A percentile compares a stretch with the other conserved stretches of the same genome.
phyloP scores from a whole-genome alignment of 2,329 filamentous ascomycete genomes.

The Sclerotinia trifoliorum region DNA sequence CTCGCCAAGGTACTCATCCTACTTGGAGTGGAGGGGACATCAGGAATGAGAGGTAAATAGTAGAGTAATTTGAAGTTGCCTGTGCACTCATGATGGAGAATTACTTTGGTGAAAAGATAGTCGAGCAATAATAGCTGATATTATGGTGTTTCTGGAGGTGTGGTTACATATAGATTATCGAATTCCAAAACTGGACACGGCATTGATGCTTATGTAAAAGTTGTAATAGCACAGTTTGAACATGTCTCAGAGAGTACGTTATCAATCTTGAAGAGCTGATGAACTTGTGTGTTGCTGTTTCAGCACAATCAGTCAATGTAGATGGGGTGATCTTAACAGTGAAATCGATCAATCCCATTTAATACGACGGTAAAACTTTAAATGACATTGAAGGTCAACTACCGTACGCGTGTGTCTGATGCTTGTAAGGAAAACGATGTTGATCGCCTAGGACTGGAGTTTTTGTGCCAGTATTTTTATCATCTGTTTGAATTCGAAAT shows the following conservation, averaged over 20 bases:
- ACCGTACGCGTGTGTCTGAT: not conserved
- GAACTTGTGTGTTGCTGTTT: too few species aligned
- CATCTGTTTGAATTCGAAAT: not conserved
- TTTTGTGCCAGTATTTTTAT: not conserved
- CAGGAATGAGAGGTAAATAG: not conserved
- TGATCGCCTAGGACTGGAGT: not conserved
- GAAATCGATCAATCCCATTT: not conserved
- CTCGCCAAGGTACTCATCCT: too few species aligned
- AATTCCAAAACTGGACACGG: not conserved
- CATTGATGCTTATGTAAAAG: not conserved
- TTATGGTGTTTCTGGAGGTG: not conserved
- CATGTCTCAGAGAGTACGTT: not conserved
- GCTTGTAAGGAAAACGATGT: not conserved
- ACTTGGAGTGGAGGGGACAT: not conserved
- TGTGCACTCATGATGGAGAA: not conserved
- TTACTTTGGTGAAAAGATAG: not conserved
- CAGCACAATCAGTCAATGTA: not conserved
- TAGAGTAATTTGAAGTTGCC: not conserved
- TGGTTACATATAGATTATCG: not conserved
- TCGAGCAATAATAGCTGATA: not conserved
- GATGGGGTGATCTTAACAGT: not conserved
- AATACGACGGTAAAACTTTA: not conserved
- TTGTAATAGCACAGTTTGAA: not conserved
- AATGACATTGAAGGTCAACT: not conserved
- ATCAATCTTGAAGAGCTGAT: not conserved